A percentile compares a stretch with the other conserved stretches of the same genome.
phyloP scores from a whole-genome alignment of 2,329 filamentous ascomycete species.

The Cercospora janseana region DNA sequence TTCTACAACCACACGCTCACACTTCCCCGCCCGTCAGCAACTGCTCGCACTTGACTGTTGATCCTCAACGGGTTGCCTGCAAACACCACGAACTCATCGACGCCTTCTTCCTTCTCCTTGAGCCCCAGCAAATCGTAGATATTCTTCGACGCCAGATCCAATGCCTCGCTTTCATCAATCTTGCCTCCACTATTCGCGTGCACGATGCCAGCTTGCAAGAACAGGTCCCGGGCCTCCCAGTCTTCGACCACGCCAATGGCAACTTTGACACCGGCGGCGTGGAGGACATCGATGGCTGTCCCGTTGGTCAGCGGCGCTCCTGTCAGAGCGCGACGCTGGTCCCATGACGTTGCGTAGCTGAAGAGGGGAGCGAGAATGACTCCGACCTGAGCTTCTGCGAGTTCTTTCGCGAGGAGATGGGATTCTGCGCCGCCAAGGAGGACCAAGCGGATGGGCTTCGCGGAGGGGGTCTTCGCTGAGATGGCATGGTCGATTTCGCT shows the following conservation, averaged over 20 bases:
- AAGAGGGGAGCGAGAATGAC: conserved; percentile 62
- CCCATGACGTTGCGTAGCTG: conserved; percentile 57
- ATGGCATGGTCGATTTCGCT: conserved; percentile 51
- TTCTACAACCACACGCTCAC: conserved; percentile 31
- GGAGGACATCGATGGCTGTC: conserved; percentile 57
- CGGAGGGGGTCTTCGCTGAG: neutral
- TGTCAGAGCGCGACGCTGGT: conserved; percentile 60
- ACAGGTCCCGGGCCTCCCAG: conserved; percentile 61
- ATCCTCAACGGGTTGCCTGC: conserved; percentile 64
- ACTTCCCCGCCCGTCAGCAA: conserved; percentile 46
- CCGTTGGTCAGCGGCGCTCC: conserved; percentile 67
- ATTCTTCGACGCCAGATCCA: conserved; percentile 58
- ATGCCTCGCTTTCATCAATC: conserved; percentile 54
- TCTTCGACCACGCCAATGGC: conserved; percentile 62
- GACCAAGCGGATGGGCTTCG: conserved; percentile 50
- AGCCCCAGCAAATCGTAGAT: conserved; percentile 59
- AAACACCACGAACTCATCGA: conserved; percentile 58
- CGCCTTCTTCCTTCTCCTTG: conserved; percentile 23
- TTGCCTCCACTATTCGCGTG: conserved; percentile 57
- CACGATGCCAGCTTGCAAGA: conserved; percentile 59
- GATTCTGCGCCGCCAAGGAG: conserved; percentile 65
- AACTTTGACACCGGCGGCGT: conserved; percentile 58
- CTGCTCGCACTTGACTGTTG: conserved; percentile 55
- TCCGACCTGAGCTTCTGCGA: conserved; percentile 57
- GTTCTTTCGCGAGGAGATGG: conserved; percentile 57